Evolutionary conservation across 805 yeast species (phyloP), one percentile per base, ranked within the genome.

Genomic region (Blastobotrys parvus): DNA sequence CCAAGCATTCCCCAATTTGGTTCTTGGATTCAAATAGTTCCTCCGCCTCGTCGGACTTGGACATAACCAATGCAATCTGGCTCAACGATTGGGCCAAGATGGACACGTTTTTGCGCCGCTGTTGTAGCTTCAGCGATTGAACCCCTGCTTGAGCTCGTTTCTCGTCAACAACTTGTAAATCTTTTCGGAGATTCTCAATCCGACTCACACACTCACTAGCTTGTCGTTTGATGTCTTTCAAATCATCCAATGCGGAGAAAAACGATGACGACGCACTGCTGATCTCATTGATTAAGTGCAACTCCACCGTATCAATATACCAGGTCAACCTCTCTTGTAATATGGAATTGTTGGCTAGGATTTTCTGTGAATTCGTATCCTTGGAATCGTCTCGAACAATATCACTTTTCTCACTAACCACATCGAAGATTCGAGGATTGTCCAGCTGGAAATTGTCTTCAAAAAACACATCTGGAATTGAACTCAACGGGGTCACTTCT

Each of bases 291-390:
- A 89, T 82, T 34, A 90, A 64, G 47, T 82, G 80, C 30, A 84
- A 69, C 62, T 90, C 98, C 1, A 90, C 87, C 0, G 78, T 71
- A 58, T 92, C 97, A 43, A 92, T 68, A 56, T 88, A 87, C 62
- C 79, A 78, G 3, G 92, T 83, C 27, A 90, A 65, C 56, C 77
- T 79, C 35, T 87, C 94, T 55, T 82, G 95, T 15, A 89, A 60
- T 18, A 70, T 64, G 7, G 77, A 68, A 54, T 76, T 74, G 50
- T 77, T 70, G 5, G 74, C 69, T 11, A 75, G 57, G 4, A 68
- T 63, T 35, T 70, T 69, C 10, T 53, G 43, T 39, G 60, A 17
- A 51, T 59, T 43, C 47, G 54, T 37, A 16, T 42, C 50, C 29
- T 57, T 63, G 7, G 62, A 60, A 46, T 17, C 48, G 46, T 8